These are phyloP conservation scores for Alopecurus myosuroides DNA, from an alignment of 176 grass and related monocot genomes.

Conservation along the genomic window DNA sequence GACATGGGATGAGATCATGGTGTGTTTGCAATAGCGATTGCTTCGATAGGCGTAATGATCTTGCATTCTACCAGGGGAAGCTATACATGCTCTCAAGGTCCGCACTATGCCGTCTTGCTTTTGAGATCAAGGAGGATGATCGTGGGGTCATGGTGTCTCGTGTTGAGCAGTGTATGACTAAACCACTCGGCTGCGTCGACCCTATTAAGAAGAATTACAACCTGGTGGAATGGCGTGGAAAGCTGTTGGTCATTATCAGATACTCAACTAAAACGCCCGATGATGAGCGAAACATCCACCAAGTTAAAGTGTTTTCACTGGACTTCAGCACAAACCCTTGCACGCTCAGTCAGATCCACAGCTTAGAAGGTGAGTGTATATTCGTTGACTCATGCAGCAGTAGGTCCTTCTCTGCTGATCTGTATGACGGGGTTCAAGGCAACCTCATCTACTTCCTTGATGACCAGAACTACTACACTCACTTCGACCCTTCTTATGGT, in stretches of 20 bases:
- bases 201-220: not conserved
- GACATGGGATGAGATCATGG: conserved; percentile 10
- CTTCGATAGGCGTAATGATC: not conserved
- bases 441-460: conserved; percentile 16
- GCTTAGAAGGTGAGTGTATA: conserved; percentile 11
- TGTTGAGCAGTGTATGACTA: not conserved
- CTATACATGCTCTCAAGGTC: not conserved
- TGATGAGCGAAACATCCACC: not conserved
- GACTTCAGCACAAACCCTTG: conserved; percentile 20
- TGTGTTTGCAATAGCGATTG: not conserved
- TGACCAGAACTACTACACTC: not conserved
- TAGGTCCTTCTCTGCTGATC: conserved; percentile 14
- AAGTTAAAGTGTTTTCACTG: conserved; percentile 4
- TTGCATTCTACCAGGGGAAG: conserved; percentile 7
- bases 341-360: not conserved
- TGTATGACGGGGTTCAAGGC: conserved; percentile 3
- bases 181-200: not conserved
- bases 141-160: not conserved
- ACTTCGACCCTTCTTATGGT: not conserved
- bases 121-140: not conserved
- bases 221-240: conserved; percentile 8
- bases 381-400: not conserved
- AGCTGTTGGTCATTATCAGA: conserved; percentile 10
- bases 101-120: not conserved
- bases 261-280: not conserved